Percentiles rank a stretch among this genome's conserved stretches.
Evolutionary conservation across 2,329 filamentous ascomycete genomes (phyloP).

Genomic region (Cercospora berteroae): DNA sequence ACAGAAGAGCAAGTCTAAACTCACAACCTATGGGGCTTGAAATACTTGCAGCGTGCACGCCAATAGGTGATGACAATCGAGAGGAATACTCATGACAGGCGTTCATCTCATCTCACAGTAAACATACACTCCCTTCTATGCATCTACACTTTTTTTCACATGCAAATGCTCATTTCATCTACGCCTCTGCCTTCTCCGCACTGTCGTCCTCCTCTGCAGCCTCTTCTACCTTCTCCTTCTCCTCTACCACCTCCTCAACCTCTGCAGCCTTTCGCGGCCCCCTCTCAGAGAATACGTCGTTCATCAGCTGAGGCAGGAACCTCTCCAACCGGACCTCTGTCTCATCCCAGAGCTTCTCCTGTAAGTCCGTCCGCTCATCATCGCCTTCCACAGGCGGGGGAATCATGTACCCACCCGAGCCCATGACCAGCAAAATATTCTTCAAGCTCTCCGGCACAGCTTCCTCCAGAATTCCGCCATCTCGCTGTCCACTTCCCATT

Average conservation of each 20-base stretch:
- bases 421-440: conserved; percentile 94
- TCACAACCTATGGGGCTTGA: background rate
- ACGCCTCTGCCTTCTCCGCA: background rate
- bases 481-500: conserved; percentile 85
- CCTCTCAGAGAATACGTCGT: conserved; percentile 55
- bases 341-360: conserved; percentile 59
- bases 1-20: background rate
- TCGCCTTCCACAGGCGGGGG: conserved; percentile 48
- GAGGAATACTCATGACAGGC: background rate
- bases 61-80: background rate
- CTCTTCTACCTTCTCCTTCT: background rate
- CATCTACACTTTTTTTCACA: background rate
- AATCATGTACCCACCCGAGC: conserved; percentile 79
- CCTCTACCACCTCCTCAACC: background rate
- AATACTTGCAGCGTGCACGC: background rate
- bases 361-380: conserved; percentile 44
- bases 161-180: conserved; percentile 1
- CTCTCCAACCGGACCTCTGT: conserved; percentile 60
- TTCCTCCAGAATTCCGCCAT: conserved; percentile 70
- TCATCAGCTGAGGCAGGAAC: conserved; percentile 60
- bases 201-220: background rate
- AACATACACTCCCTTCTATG: background rate
- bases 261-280: background rate
- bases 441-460: conserved; percentile 93
- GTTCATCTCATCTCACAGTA: background rate